Base-by-base conservation (phyloP, 2,329 filamentous ascomycete species). In the Cladosporium sp. region DNA sequence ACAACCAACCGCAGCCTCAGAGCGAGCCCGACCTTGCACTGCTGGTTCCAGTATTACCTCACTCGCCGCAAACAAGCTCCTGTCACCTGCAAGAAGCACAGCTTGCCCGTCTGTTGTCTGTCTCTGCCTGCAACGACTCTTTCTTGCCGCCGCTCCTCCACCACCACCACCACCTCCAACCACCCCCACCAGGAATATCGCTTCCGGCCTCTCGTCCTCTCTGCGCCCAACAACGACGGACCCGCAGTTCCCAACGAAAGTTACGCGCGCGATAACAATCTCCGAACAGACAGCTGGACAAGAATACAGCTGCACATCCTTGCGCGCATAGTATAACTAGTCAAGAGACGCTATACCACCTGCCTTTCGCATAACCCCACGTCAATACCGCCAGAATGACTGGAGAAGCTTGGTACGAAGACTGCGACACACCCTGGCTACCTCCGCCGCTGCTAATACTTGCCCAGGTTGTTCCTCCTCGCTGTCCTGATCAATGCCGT, bases 401-500 rank as follows among this genome's bases (percentile, higher is more conserved):
- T 64, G 75, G 76, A 70, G 76, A 78, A 76, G 76, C 76, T 70
- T 78, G 76, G 74, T 76, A 73, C 40, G 69, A 67, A 26, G 21
- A n/a, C 50, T 10, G 31, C 53, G 56, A 53, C 46, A 31, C 23
- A 37, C 21, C 33, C 46, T 28, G 59, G 33, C 23, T 66, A 59
- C 59, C 50, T 65, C 50, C 64, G 65, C 65, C 61, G 55, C 50
- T 61, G 50, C 56, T 26, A 64, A 35, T 46, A 63, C n/a, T 23
- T 5, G 16, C 44, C 11, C 70, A 76, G 95, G 95, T 85, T 99
- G 80, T 99, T 96, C 85, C 89, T 99, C 76, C 86, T 99, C 82
- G 90, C 94, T 82, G 96, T 99, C 81, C 87, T 99, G 79, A 96
- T 99, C 85, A 99, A 99, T 85, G 95, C 95, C 84, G 93, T 99